Evolutionary conservation across 345 rosid genomes (phyloP).

Genomic region (Corchorus capsularis): DNA sequence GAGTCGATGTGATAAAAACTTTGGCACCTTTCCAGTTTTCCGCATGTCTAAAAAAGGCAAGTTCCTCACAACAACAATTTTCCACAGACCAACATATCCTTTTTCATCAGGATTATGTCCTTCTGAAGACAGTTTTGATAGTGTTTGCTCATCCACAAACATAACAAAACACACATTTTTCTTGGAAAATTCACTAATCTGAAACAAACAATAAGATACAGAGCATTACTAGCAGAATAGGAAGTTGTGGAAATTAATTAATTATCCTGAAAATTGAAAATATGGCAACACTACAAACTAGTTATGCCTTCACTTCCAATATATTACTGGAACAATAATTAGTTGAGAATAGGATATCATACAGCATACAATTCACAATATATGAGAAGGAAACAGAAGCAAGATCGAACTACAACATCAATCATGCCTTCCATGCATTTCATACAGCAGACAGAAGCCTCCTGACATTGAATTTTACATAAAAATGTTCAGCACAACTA

Average conservation of each 20-base stretch:
- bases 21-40: slow-evolving; percentile 94
- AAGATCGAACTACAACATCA: neutral
- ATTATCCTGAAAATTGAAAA: slow-evolving; percentile 2
- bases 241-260: neutral
- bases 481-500: neutral
- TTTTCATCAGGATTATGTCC: slow-evolving; percentile 72
- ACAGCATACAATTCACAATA: neutral
- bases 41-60: slow-evolving; percentile 80
- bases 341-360: slow-evolving; percentile 9
- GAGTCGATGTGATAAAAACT: slow-evolving; percentile 85
- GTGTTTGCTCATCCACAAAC: slow-evolving; percentile 93
- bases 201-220: slow-evolving; percentile 31
- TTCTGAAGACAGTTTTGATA: slow-evolving; percentile 62
- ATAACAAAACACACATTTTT: slow-evolving; percentile 79
- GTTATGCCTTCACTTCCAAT: neutral
- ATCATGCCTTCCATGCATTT: neutral
- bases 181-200: slow-evolving; percentile 91
- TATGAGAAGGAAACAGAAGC: neutral
- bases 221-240: slow-evolving; percentile 12
- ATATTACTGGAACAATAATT: neutral
- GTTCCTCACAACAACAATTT: slow-evolving; percentile 69
- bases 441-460: slow-evolving; percentile 12
- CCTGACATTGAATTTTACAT: neutral
- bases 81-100: slow-evolving; percentile 88
- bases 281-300: neutral